Conservation (phyloP, 2,329 filamentous ascomycete genomes). For the Aureobasidium musti region DNA sequence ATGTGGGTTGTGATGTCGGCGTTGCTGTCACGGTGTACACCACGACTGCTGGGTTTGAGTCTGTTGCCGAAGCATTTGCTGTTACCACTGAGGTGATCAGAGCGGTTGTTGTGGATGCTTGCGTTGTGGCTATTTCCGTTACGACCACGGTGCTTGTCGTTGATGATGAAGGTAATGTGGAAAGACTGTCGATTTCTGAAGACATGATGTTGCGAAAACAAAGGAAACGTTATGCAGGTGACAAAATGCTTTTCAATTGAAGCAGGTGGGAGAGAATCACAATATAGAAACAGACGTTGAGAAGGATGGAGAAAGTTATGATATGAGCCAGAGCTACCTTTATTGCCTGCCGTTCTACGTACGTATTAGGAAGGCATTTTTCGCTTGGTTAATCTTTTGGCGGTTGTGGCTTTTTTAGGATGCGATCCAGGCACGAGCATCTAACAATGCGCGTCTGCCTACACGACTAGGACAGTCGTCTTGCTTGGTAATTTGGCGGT, state of each 20-base stretch:
- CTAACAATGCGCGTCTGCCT: background rate
- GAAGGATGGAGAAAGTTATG: background rate
- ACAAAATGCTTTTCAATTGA: background rate
- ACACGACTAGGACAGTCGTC: background rate
- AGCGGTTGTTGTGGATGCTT: background rate
- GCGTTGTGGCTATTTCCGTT: background rate
- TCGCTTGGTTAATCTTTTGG: background rate
- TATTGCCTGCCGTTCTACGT: background rate
- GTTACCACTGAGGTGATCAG: background rate
- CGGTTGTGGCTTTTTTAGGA: constrained; percentile 7
- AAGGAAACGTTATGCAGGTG: background rate
- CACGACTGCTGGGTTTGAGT: background rate
- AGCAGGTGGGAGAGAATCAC: background rate
- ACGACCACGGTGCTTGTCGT: background rate
- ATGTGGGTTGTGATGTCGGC: background rate
- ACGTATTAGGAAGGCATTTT: background rate
- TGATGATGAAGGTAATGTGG: background rate
- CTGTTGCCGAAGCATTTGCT: background rate
- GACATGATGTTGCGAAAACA: background rate
- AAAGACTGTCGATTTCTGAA: background rate
- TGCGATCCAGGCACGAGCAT: background rate
- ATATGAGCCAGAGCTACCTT: background rate
- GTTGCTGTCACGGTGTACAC: background rate
- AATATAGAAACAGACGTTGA: background rate
- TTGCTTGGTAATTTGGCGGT: background rate